Percentiles rank a stretch among this genome's conserved stretches.
Evolutionary conservation across 2,329 filamentous ascomycete species (phyloP).

Genomic region (Blastomyces parvus): DNA sequence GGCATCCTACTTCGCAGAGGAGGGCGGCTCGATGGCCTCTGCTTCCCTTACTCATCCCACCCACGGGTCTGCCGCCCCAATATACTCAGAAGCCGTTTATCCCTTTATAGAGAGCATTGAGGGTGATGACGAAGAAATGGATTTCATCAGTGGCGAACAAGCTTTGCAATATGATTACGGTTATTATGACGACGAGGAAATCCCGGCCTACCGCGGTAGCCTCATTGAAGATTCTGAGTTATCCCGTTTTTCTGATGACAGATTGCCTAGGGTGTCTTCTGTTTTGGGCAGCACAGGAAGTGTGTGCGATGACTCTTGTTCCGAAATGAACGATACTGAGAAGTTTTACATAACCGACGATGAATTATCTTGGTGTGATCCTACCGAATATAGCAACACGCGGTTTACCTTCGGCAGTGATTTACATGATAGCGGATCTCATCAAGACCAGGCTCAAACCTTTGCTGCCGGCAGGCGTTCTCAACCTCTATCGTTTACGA

Average conservation of each 20-base stretch:
- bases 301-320: conserved; percentile 4
- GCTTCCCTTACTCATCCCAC: background rate
- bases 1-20: background rate
- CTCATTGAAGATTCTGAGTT: conserved; percentile 13
- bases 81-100: background rate
- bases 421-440: background rate
- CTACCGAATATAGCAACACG: background rate
- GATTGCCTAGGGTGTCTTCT: conserved; percentile 2
- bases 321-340: conserved; percentile 9
- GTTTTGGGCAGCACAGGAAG: background rate
- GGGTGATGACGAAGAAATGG: conserved; percentile 2
- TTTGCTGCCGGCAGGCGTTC: too few species aligned
- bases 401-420: background rate
- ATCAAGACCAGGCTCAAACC: background rate
- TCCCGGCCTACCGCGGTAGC: conserved; percentile 3
- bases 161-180: background rate
- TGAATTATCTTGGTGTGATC: conserved; percentile 9
- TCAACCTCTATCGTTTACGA: conserved; percentile 1
- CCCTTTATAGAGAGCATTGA: background rate
- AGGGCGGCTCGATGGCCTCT: background rate
- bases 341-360: conserved; percentile 17
- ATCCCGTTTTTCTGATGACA: conserved; percentile 11
- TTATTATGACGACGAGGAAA: conserved; percentile 5
- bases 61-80: background rate
- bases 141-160: background rate